These are phyloP conservation scores for Gossypium aridum DNA, from an alignment of 441 rosid species.

Conservation along the genomic window DNA sequence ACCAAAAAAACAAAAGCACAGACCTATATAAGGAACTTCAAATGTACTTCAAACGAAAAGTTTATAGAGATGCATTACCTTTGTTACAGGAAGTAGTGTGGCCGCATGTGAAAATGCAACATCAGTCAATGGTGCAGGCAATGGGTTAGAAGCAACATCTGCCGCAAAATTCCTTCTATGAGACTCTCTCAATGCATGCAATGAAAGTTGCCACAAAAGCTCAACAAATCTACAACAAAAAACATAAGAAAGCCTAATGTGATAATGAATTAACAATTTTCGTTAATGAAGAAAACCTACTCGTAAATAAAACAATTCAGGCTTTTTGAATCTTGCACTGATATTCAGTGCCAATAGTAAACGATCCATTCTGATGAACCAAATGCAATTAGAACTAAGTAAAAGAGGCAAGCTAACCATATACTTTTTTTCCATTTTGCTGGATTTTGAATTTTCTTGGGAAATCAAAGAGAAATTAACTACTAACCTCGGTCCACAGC, in stretches of 20 bases:
- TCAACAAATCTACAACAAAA: conserved; percentile 83
- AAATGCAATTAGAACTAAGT: neutral
- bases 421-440: neutral
- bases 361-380: neutral
- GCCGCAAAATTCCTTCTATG: conserved; percentile 88
- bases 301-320: neutral
- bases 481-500: conserved; percentile 92
- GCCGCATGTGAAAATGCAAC: conserved; percentile 99
- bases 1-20: neutral
- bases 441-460: neutral
- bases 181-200: conserved; percentile 96
- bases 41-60: neutral
- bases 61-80: conserved; percentile 36
- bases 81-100: conserved; percentile 91
- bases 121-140: conserved; percentile 91
- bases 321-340: neutral
- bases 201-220: conserved; percentile 96
- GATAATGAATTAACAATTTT: neutral
- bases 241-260: neutral
- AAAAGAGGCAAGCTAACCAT: neutral
- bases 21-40: neutral
- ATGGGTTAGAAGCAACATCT: conserved; percentile 81
- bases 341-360: neutral
- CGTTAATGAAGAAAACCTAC: neutral
- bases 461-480: conserved; percentile 10